These are phyloP conservation scores for Podaxis pistillaris DNA, from an alignment of 768 basidiomycete genomes.

Conservation along the genomic window DNA sequence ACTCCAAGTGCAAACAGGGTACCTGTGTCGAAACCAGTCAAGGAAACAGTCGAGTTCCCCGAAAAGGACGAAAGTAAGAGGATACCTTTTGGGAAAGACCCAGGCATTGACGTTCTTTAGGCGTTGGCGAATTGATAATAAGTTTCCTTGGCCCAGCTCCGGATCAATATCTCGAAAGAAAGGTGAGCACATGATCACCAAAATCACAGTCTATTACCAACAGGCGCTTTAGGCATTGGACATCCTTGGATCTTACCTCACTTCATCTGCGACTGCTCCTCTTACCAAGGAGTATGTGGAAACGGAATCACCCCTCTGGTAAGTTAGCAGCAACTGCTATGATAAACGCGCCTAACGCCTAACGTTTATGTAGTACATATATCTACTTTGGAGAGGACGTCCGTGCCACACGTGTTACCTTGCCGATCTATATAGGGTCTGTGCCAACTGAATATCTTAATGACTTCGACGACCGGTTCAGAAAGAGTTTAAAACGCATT, in stretches of 20 bases:
- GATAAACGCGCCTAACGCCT: neutral
- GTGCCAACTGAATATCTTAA: conserved; percentile 80
- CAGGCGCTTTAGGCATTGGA: conserved; percentile 64
- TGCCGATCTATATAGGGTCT: conserved; percentile 79
- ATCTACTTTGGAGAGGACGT: conserved; percentile 83
- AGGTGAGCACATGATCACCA: conserved; percentile 36
- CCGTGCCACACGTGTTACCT: conserved; percentile 66
- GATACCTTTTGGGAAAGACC: neutral
- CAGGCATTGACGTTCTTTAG: conserved; percentile 23
- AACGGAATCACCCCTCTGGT: conserved; percentile 88
- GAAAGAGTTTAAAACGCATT: conserved; percentile 66
- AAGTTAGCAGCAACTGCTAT: conserved; percentile 17
- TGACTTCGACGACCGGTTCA: conserved; percentile 67
- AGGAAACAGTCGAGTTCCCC: conserved; percentile 84
- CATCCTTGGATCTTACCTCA: conserved; percentile 83
- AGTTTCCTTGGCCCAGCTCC: conserved; percentile 77
- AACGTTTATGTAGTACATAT: conserved; percentile 54
- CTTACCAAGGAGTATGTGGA: conserved; percentile 92
- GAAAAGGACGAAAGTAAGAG: conserved; percentile 86
- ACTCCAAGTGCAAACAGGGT: conserved; percentile 68
- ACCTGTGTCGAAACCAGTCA: conserved; percentile 48
- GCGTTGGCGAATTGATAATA: conserved; percentile 80
- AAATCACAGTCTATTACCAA: neutral
- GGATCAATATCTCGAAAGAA: conserved; percentile 67
- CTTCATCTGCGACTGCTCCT: conserved; percentile 78